Evolutionary conservation across 2,329 filamentous ascomycete genomes (phyloP), one percentile per base, ranked within the genome.

Genomic region (Elsinoe necatrix): DNA sequence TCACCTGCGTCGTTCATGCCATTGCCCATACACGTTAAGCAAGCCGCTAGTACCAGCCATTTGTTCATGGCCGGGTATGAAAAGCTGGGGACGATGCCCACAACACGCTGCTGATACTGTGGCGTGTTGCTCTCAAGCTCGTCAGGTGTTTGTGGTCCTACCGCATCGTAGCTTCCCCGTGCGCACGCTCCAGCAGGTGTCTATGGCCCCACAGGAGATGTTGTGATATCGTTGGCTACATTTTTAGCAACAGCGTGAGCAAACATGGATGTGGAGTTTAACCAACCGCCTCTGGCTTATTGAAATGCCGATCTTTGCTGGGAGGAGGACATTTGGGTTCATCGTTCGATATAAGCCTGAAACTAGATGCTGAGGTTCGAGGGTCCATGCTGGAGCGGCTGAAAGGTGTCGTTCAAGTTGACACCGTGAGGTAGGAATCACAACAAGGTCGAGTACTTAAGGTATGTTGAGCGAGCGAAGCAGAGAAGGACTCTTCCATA

Each of bases 1-100:
- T 18, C 25, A 60, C 58, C 54, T 63, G 60, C 61, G 52, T 95
- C 89, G 62, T 82, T 87, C 58, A 93, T 71, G 0, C 87, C 89
- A 63, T 85, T 84, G 1, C 78, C 77, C 59, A 93, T 78, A 58
- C 80, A 85, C 59, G 84, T 79, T 42, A 86, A 65, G 61, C 85
- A 89, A 12, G 79, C 77, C 9, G 81, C 77, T 8, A 84, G 66
- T 23, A 91, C 74, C 31, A 87, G 76, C 72, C 79, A 91, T 59
- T 81, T 83, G 68, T 89, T 91, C 79, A 82, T 87, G 9, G 77
- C 60, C 3, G 73, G 72, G 58, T 81, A 75, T 60, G 76, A 82
- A 58, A 82, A 78, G 60, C 76, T 84, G 50, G 81, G 80, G 29
- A 81, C 66, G 2, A 76, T 68, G 43, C 77, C 74, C 0, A 73